Evolutionary conservation across 108 stramenopile genomes (phyloP).

Genomic region (Fistulifera solaris): DNA sequence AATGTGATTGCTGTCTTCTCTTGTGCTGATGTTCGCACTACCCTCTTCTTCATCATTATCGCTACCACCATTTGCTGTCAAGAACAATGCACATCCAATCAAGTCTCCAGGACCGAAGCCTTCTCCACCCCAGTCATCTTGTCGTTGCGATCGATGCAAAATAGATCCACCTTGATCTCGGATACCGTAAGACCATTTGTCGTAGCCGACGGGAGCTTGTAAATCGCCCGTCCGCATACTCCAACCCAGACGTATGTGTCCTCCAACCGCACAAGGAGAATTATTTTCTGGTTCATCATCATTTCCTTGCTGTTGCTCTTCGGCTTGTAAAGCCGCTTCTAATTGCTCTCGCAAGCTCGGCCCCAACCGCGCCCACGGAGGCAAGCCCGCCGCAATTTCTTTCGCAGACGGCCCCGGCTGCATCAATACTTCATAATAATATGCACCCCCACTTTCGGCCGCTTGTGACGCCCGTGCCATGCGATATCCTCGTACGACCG

Average conservation of each 20-base stretch:
- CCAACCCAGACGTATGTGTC: conserved; percentile 81
- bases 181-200: conserved; percentile 85
- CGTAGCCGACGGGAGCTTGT: conserved; percentile 95
- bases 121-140: conserved; percentile 72
- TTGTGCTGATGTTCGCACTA: neutral
- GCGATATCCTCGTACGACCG: conserved; percentile 73
- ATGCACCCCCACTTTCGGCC: conserved; percentile 8
- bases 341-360: conserved; percentile 36
- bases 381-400: conserved; percentile 24
- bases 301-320: conserved; percentile 14
- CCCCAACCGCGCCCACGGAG: conserved; percentile 35
- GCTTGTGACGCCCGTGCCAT: conserved; percentile 57
- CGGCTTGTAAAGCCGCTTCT: conserved; percentile 22
- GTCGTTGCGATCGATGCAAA: conserved; percentile 54
- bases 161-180: conserved; percentile 77
- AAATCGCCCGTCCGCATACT: conserved; percentile 78
- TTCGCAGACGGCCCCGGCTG: conserved; percentile 28
- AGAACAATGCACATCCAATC: conserved; percentile 78
- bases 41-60: conserved; percentile 1
- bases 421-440: conserved; percentile 58
- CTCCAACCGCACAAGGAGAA: conserved; percentile 21
- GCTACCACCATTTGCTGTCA: conserved; percentile 14
- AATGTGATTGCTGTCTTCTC: conserved; percentile 42
- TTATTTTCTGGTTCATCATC: neutral
- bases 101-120: conserved; percentile 75